phyloP scores from a whole-genome alignment of 176 grass and related monocot species.

The Poa annua region DNA sequence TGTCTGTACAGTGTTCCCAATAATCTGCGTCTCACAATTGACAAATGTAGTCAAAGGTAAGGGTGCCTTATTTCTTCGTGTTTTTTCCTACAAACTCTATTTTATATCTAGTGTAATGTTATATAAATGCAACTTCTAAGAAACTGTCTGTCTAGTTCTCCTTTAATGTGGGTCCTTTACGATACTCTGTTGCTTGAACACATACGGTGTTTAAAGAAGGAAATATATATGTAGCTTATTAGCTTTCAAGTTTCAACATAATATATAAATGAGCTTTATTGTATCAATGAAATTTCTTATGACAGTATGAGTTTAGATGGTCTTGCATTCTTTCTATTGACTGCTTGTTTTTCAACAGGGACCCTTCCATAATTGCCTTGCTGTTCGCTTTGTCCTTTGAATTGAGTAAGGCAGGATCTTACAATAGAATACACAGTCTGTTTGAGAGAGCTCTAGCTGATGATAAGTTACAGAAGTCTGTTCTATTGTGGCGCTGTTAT shows the following conservation, averaged over 20 bases:
- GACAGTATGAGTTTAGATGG: not conserved
- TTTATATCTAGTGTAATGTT: not conserved
- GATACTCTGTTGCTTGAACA: not conserved
- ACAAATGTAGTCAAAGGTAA: slow-evolving; percentile 86
- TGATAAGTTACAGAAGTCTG: slow-evolving; percentile 90
- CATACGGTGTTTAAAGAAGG: not conserved
- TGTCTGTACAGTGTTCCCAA: slow-evolving; percentile 78
- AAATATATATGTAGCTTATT: slow-evolving; percentile 10
- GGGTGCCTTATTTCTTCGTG: not conserved
- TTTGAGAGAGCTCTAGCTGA: slow-evolving; percentile 90
- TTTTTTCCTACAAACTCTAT: too few species aligned
- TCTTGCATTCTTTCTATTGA: slow-evolving; percentile 34
- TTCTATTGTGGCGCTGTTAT: slow-evolving; percentile 89
- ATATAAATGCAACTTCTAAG: slow-evolving; percentile 12
- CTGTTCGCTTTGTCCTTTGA: slow-evolving; percentile 89
- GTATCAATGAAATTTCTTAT: not conserved
- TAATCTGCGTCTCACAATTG: slow-evolving; percentile 81
- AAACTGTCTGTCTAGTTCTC: not conserved
- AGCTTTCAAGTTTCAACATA: not conserved
- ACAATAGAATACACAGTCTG: slow-evolving; percentile 82
- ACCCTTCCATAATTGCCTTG: slow-evolving; percentile 73
- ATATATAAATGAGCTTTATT: slow-evolving; percentile 3
- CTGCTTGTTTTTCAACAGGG: slow-evolving; percentile 52
- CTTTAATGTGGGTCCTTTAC: not conserved
- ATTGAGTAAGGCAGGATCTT: slow-evolving; percentile 70